Evolutionary conservation across 2,329 filamentous ascomycete genomes (phyloP).

Genomic region (Zarea fungicola): DNA sequence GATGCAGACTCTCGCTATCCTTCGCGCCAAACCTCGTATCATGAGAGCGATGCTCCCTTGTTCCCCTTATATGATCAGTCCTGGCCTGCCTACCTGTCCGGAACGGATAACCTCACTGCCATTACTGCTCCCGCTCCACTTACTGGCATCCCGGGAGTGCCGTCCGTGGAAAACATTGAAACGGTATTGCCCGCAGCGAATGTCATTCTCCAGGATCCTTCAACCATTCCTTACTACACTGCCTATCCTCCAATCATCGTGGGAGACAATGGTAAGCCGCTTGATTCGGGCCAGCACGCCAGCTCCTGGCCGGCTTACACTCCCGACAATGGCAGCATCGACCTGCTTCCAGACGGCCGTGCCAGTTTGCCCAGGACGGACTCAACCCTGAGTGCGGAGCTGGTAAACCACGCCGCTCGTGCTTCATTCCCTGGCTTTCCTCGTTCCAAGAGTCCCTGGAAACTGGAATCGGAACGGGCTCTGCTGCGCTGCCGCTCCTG

Average conservation of each 20-base stretch:
- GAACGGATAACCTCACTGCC: background rate
- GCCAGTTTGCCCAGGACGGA: background rate
- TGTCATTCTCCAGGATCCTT: background rate
- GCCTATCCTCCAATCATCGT: background rate
- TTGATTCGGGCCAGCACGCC: background rate
- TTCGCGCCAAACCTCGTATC: constrained; percentile 6
- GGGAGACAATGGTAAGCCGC: background rate
- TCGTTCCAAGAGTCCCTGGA: constrained; percentile 4
- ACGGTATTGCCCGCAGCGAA: background rate
- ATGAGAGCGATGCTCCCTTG: background rate
- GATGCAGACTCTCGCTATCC: constrained; percentile 1
- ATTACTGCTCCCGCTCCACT: background rate
- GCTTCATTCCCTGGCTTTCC: background rate
- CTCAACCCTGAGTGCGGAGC: background rate
- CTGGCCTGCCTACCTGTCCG: background rate
- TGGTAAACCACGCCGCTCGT: background rate
- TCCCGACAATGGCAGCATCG: constrained; percentile 1
- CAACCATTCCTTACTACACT: background rate
- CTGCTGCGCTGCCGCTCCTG: constrained; percentile 4
- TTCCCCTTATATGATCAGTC: background rate
- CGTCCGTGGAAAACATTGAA: constrained; percentile 1
- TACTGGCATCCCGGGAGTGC: background rate
- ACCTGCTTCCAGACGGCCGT: background rate
- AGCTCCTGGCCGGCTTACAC: background rate
- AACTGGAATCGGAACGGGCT: background rate